A percentile compares a stretch with the other conserved stretches of the same genome.
Evolutionary conservation across 2,329 filamentous ascomycete genomes (phyloP).

Genomic region (Trichoderma sp.): DNA sequence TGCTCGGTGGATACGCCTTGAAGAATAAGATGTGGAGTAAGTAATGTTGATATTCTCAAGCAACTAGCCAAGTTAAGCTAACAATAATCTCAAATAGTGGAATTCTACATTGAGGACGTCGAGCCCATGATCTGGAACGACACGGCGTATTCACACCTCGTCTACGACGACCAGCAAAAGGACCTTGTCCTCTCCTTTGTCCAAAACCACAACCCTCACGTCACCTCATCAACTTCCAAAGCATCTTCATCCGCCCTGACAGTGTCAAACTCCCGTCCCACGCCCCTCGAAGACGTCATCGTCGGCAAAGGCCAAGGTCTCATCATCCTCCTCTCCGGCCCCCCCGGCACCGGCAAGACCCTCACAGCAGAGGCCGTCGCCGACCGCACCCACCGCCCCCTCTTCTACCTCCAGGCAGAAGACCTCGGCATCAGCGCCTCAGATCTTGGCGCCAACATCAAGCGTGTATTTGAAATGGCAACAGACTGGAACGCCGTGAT

Average conservation of each 20-base stretch:
- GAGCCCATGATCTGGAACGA: conserved; percentile 50
- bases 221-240: conserved; percentile 1
- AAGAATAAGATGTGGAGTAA: conserved; percentile 53
- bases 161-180: conserved; percentile 53
- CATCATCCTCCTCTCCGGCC: conserved; percentile 51
- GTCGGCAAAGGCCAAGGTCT: conserved; percentile 50
- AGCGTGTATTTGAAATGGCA: conserved; percentile 52
- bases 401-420: conserved; percentile 52
- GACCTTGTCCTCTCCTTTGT: conserved; percentile 54
- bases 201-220: conserved; percentile 45
- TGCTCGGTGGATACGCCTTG: conserved; percentile 50
- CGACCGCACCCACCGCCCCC: conserved; percentile 48
- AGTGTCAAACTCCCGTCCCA: conserved; percentile 13
- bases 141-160: conserved; percentile 50
- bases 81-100: conserved; percentile 28
- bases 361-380: conserved; percentile 51
- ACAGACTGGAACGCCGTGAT: conserved; percentile 56
- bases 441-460: conserved; percentile 52
- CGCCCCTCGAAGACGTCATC: conserved; percentile 46
- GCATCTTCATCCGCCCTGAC: conserved; percentile 9
- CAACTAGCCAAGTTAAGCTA: background rate
- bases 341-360: conserved; percentile 53
- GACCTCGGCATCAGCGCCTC: conserved; percentile 52
- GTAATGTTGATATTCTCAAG: conserved; percentile 29
- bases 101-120: conserved; percentile 49